Conservation (phyloP, 371 early-diverging fungal species). For the Smittium culicis region DNA sequence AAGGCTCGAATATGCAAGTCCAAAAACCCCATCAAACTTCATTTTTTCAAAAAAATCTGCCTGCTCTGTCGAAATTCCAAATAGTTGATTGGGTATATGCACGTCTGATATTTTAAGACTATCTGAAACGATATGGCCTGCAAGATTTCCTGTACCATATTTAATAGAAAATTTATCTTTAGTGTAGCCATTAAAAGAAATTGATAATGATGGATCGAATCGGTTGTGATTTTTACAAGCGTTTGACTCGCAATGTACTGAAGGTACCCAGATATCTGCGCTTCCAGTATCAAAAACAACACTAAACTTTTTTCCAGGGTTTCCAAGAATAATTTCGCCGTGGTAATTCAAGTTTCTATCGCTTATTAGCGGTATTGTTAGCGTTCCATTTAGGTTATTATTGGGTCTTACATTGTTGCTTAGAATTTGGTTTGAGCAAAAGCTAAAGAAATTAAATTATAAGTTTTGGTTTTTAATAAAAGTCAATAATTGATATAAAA, state of each 20-base stretch:
- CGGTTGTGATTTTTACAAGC: constrained; percentile 24
- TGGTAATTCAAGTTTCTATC: constrained; percentile 32
- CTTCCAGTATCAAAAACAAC: constrained; percentile 66
- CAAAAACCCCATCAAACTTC: constrained; percentile 51
- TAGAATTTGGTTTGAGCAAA: background rate
- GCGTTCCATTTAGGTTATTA: background rate
- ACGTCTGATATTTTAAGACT: constrained; percentile 30
- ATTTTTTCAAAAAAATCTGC: constrained; percentile 50
- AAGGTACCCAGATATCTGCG: constrained; percentile 53
- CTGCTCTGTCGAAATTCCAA: constrained; percentile 44
- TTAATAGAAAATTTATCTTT: constrained; percentile 35
- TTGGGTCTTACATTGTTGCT: background rate
- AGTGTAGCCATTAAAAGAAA: constrained; percentile 40
- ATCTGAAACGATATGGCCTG: constrained; percentile 50
- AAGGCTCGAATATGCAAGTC: constrained; percentile 44
- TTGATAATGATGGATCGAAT: constrained; percentile 31
- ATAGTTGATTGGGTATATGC: constrained; percentile 28
- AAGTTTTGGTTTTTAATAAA: too few species aligned
- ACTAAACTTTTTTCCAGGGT: constrained; percentile 46
- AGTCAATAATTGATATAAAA: too few species aligned
- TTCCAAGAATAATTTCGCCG: constrained; percentile 42
- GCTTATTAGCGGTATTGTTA: constrained; percentile 47
- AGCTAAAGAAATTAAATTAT: background rate
- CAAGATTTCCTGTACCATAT: constrained; percentile 50
- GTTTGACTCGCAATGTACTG: constrained; percentile 28